Base-by-base conservation (phyloP, 78 protist genomes). In the Speleostelium caveatum region DNA sequence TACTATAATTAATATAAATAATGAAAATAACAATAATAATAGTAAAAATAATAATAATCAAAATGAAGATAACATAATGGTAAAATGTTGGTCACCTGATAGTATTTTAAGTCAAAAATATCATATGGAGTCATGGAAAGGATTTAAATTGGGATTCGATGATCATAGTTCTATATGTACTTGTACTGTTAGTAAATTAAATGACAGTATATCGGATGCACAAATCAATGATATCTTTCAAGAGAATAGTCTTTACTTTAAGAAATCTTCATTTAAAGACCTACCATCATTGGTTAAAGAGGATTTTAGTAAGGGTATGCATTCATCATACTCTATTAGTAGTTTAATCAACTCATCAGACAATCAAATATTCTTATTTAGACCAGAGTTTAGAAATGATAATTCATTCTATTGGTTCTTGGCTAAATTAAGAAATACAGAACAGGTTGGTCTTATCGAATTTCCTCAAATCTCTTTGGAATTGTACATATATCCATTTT, bases 341-440 rank as follows among this genome's bases (percentile, higher is more conserved):
- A 6, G 32, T 8, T 24, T 35, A 33, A 71, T 45, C 61, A 51
- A 32, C n/a, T 12, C 19, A 42, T n/a, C 59, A 42, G 36, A 63
- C 22, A 35, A 39, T 7, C 42, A 33, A 26, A 6, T 68, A 14
- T 68, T 68, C 3, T 16, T 42, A 17, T 26, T 68, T 51, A 3
- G 8, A 42, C 77, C 77, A 42, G 77, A 71, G 32, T 38, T 71
- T 49, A 26, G 19, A 71, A 71, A 71, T 51, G 56, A 71, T 32
- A 41, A 59, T 24, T 60, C 85, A 74, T 68, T 65, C 6, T 79
- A 79, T 39, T 21, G 41, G 65, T 30, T 79, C 24, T 36, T 79
- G 4, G 19, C 67, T 22, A 68, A 67, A 24, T n/a, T 66, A 26
- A 67, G 49, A 17, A 51, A 59, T 35, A 79, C 51, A 28, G 33